Evolutionary conservation across 495 filamentous ascomycete species (phyloP).

Genomic region (Venustampulla echinocandica): DNA sequence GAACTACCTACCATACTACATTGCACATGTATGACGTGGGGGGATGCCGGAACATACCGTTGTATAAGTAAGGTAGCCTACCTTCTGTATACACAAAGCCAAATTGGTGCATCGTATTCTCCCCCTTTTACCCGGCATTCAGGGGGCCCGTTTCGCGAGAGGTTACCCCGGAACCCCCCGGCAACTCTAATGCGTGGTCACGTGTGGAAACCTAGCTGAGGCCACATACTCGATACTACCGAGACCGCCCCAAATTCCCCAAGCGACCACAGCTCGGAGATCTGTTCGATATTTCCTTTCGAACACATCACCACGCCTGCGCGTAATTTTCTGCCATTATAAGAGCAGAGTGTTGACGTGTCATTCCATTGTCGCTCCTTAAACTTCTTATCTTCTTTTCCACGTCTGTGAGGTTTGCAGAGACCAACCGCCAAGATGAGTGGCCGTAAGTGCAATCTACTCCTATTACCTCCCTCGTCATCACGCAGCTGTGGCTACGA

Average conservation of each 20-base stretch:
- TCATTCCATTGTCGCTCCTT: conserved; percentile 20
- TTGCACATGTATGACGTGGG: too few relatives aligned
- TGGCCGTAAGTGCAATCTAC: conserved; percentile 39
- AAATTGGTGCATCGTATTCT: too few relatives aligned
- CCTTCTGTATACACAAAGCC: too few relatives aligned
- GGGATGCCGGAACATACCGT: too few relatives aligned
- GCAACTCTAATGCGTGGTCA: too few relatives aligned
- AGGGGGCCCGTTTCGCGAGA: too few relatives aligned
- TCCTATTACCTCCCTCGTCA: conserved; percentile 4
- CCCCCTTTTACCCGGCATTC: too few relatives aligned
- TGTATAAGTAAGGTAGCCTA: too few relatives aligned
- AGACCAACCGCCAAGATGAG: conserved; percentile 43
- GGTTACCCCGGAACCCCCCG: too few relatives aligned
- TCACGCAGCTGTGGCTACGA: conserved; percentile 9
- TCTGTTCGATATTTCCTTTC: conserved; percentile 21
- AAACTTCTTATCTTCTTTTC: conserved; percentile 16
- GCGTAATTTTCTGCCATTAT: conserved; percentile 18
- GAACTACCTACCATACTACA: too few relatives aligned
- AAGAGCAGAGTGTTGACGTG: conserved; percentile 19
- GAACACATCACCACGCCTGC: conserved; percentile 17
- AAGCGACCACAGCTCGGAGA: conserved; percentile 7
- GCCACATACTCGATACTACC: too few relatives aligned
- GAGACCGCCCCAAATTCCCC: conserved; percentile 12
- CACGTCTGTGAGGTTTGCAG: conserved; percentile 26
- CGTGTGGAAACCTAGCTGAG: too few relatives aligned